Conservation (phyloP, 2,329 filamentous ascomycete genomes). For the Microsporum ferrugineum region DNA sequence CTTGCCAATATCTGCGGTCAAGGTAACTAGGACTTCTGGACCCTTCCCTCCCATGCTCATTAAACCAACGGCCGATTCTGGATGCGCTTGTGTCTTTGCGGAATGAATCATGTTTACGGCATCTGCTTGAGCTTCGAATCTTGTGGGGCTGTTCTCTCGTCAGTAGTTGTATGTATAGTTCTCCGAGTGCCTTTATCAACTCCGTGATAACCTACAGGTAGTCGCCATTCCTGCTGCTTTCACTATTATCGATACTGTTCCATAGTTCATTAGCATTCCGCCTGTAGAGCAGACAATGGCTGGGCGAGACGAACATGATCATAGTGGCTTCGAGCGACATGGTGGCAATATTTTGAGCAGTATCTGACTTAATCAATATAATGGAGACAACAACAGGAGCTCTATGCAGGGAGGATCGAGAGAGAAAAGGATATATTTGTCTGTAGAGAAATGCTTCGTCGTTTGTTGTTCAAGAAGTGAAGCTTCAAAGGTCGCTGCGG, state of each 20-base stretch:
- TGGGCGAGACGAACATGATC: slow-evolving; percentile 56
- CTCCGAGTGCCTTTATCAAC: slow-evolving; percentile 8
- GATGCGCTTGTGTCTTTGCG: slow-evolving; percentile 87
- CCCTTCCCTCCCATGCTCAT: slow-evolving; percentile 99
- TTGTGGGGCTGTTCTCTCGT: slow-evolving; percentile 55
- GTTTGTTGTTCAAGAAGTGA: not conserved
- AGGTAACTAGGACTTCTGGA: slow-evolving; percentile 91
- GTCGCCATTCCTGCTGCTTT: slow-evolving; percentile 95
- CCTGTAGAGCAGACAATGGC: slow-evolving; percentile 15
- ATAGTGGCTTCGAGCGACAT: slow-evolving; percentile 99
- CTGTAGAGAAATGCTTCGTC: not conserved
- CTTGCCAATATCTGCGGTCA: slow-evolving; percentile 93
- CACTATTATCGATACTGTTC: slow-evolving; percentile 84
- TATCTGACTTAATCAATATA: not conserved
- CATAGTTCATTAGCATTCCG: slow-evolving; percentile 8
- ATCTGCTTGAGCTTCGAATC: slow-evolving; percentile 93
- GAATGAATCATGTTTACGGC: slow-evolving; percentile 92
- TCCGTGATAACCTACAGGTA: slow-evolving; percentile 44
- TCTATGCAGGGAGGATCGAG: not conserved
- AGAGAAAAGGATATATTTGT: not conserved
- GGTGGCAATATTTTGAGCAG: slow-evolving; percentile 37
- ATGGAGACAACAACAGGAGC: not conserved
- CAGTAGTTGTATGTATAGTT: not conserved
- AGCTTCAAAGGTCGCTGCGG: slow-evolving; percentile 3
- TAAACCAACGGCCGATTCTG: slow-evolving; percentile 90